phyloP scores from a whole-genome alignment of 2,329 filamentous ascomycete genomes.

The Eurotiales sp. region DNA sequence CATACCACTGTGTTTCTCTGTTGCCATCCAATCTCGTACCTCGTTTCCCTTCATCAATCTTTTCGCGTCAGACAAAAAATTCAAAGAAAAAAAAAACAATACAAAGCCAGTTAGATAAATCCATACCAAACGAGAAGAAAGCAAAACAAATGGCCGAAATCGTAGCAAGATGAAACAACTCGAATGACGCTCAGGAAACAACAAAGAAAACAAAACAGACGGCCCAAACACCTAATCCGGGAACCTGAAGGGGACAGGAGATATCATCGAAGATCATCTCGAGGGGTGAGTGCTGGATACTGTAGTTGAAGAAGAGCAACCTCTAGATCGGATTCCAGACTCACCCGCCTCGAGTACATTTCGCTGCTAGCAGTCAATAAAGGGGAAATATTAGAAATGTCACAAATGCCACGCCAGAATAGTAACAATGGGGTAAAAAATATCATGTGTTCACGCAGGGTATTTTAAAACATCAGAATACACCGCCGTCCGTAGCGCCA shows the following conservation, averaged over 20 bases:
- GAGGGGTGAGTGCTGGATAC: not conserved
- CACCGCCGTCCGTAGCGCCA: conserved; percentile 11
- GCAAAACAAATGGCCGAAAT: not conserved
- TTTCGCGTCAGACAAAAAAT: not conserved
- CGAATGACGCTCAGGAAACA: too few relatives aligned
- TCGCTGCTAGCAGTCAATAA: not conserved
- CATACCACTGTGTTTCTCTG: not conserved
- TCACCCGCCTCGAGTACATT: not conserved
- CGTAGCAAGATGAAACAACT: not conserved
- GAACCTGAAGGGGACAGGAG: not conserved
- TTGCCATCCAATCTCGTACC: not conserved
- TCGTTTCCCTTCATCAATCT: conserved; percentile 8
- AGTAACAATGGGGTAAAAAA: too few relatives aligned
- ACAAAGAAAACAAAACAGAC: not conserved
- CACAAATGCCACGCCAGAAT: too few relatives aligned
- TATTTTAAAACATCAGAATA: conserved; percentile 11
- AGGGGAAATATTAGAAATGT: not conserved
- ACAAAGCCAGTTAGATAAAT: not conserved
- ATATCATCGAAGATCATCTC: not conserved
- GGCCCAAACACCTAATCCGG: not conserved
- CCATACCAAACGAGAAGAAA: not conserved
- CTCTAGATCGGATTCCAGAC: not conserved
- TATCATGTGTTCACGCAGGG: conserved; percentile 13
- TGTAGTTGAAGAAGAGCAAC: not conserved
- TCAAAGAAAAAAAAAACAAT: conserved; percentile 2